Conservation (phyloP, 148 eudicot species). For the Drosera capensis region DNA sequence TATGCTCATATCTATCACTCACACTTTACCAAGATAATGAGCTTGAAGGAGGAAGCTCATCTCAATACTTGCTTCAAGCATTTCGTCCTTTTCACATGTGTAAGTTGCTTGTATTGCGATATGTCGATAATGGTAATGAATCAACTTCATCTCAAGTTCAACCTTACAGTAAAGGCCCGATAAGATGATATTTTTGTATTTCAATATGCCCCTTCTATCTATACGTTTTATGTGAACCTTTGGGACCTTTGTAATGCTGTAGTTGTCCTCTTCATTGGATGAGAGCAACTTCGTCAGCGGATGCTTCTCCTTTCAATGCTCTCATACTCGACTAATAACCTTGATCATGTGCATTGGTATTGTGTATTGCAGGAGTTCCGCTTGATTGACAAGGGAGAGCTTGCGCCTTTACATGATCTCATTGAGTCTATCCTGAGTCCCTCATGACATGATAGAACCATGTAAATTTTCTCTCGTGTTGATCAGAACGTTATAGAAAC, state of each 20-base stretch:
- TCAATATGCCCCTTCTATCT: not conserved
- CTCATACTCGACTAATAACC: not conserved
- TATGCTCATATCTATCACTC: slow-evolving; percentile 34
- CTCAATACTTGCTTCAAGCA: slow-evolving; percentile 36
- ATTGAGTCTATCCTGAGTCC: slow-evolving; percentile 37
- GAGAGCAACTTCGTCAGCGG: no score
- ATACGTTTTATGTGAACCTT: not conserved
- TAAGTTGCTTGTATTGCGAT: slow-evolving; percentile 3
- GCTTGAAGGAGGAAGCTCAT: slow-evolving; percentile 32
- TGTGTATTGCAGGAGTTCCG: slow-evolving; percentile 41
- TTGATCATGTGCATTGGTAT: not conserved
- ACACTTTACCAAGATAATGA: slow-evolving; percentile 27
- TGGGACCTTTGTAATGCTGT: no score
- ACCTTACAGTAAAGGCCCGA: not conserved
- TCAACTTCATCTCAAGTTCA: not conserved
- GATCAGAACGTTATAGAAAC: no score
- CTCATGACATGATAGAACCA: slow-evolving; percentile 16
- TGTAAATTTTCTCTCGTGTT: not conserved
- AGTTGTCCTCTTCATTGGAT: no score
- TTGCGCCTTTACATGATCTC: slow-evolving; percentile 44
- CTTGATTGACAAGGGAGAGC: slow-evolving; percentile 47
- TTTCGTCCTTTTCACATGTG: slow-evolving; percentile 35
- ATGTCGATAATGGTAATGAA: not conserved
- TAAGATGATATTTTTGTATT: not conserved
- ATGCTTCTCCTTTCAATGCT: no score